Percentiles rank a stretch among this genome's conserved stretches.
These are phyloP conservation scores for Ceratocystis smalleyi DNA, from an alignment of 2,329 filamentous ascomycete species.

Conservation along the genomic window DNA sequence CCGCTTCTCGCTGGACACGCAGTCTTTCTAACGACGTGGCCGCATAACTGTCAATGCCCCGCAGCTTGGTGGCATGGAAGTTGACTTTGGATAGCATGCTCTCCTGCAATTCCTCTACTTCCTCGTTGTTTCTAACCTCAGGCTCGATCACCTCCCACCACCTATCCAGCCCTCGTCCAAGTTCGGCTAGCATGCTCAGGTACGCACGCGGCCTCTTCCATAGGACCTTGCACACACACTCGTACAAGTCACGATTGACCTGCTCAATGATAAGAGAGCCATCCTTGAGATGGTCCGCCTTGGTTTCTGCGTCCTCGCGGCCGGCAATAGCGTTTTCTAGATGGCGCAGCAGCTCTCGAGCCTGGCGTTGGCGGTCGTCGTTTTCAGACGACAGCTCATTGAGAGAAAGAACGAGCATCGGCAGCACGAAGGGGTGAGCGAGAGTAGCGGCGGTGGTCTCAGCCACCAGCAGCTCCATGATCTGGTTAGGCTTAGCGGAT, in stretches of 20 bases:
- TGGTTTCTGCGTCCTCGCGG: slow-evolving; percentile 42
- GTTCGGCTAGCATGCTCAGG: slow-evolving; percentile 35
- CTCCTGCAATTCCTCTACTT: slow-evolving; percentile 27
- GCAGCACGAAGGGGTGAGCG: slow-evolving; percentile 43
- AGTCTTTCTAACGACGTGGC: slow-evolving; percentile 45
- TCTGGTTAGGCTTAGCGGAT: slow-evolving; percentile 31
- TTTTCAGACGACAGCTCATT: slow-evolving; percentile 41
- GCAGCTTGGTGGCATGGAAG: slow-evolving; percentile 46
- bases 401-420: slow-evolving; percentile 42
- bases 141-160: slow-evolving; percentile 25
- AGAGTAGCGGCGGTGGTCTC: slow-evolving; percentile 32
- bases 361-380: slow-evolving; percentile 47
- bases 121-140: slow-evolving; percentile 19
- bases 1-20: slow-evolving; percentile 45
- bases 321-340: slow-evolving; percentile 47
- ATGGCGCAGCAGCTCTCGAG: slow-evolving; percentile 44
- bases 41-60: slow-evolving; percentile 47
- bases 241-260: slow-evolving; percentile 45
- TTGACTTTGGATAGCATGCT: slow-evolving; percentile 40
- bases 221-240: slow-evolving; percentile 46
- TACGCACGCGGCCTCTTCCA: slow-evolving; percentile 50
- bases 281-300: slow-evolving; percentile 38
- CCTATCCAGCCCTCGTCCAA: slow-evolving; percentile 33
- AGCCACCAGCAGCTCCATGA: slow-evolving; percentile 29
- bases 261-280: slow-evolving; percentile 40